These are phyloP conservation scores for Boletus subparvulus DNA, from an alignment of 768 basidiomycete genomes.

Conservation along the genomic window DNA sequence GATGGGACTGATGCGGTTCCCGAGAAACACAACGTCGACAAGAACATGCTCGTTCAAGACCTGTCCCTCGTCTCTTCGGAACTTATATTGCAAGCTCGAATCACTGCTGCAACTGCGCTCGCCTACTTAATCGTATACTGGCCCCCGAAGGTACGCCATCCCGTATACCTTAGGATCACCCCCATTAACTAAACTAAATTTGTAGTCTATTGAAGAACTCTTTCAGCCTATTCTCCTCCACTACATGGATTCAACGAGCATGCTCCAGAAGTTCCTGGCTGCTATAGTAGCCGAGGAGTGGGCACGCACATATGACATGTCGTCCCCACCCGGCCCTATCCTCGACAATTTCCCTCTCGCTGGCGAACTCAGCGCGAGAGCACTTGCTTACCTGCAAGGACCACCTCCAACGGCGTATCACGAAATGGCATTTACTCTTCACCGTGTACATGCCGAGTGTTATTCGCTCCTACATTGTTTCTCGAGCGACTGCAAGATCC, in stretches of 20 bases:
- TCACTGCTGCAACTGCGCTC: conserved; percentile 76
- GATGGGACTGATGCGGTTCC: conserved; percentile 43
- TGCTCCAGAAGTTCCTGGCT: conserved; percentile 87
- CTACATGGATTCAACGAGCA: conserved; percentile 84
- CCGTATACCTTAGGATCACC: background rate
- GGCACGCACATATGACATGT: conserved; percentile 59
- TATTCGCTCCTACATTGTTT: conserved; percentile 80
- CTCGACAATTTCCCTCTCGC: conserved; percentile 60
- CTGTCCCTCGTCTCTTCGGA: conserved; percentile 77
- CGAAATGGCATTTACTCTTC: conserved; percentile 84
- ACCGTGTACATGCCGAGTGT: conserved; percentile 79
- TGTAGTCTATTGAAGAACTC: conserved; percentile 53
- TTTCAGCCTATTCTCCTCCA: conserved; percentile 76
- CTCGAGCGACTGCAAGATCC: conserved; percentile 82
- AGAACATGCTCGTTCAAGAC: conserved; percentile 91
- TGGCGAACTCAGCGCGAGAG: conserved; percentile 63
- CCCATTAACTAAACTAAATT: background rate
- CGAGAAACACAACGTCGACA: conserved; percentile 93
- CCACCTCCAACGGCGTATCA: conserved; percentile 78
- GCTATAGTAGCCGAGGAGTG: conserved; percentile 90
- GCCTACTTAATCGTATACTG: conserved; percentile 68
- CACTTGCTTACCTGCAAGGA: conserved; percentile 71
- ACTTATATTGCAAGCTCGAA: conserved; percentile 71
- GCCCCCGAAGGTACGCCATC: conserved; percentile 51
- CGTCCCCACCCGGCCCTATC: conserved; percentile 39